Percentiles rank a stretch among this genome's conserved stretches.
Conservation (phyloP, 2,329 filamentous ascomycete species). For the Colletotrichum nymphaeae region DNA sequence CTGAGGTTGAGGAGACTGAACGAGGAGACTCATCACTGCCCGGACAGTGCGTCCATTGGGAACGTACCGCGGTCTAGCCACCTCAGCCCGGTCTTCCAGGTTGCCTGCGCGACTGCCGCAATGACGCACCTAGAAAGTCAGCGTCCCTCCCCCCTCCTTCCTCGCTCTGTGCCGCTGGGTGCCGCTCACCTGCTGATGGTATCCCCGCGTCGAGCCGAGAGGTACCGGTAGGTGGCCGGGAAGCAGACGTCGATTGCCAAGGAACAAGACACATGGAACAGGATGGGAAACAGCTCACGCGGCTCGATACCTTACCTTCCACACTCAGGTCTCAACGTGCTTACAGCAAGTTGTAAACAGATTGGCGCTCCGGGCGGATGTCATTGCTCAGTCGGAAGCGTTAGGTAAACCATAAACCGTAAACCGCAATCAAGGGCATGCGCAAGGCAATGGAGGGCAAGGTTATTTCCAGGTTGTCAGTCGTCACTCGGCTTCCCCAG, state of each 20-base stretch:
- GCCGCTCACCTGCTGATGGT: background rate
- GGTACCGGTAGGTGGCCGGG: no score
- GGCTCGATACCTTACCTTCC: background rate
- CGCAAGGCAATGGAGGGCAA: background rate
- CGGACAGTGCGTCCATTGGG: no score
- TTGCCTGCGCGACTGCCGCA: background rate
- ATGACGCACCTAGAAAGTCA: background rate
- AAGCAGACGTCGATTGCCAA: background rate
- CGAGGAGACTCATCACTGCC: no score
- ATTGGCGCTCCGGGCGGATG: background rate
- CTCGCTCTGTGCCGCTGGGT: no score
- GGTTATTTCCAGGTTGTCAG: background rate
- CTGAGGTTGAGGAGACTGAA: background rate
- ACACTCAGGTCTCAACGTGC: no score
- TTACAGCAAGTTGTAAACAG: background rate
- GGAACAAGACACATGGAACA: background rate
- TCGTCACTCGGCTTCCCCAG: conserved; percentile 3
- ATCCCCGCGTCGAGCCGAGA: background rate
- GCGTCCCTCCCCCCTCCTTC: background rate
- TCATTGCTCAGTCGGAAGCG: background rate
- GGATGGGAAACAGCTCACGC: background rate
- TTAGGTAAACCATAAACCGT: background rate
- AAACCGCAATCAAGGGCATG: no score
- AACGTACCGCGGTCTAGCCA: background rate
- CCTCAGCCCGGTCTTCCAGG: background rate